Evolutionary conservation across 208 protist species (phyloP).

Genomic region (Crithidia expoeki): DNA sequence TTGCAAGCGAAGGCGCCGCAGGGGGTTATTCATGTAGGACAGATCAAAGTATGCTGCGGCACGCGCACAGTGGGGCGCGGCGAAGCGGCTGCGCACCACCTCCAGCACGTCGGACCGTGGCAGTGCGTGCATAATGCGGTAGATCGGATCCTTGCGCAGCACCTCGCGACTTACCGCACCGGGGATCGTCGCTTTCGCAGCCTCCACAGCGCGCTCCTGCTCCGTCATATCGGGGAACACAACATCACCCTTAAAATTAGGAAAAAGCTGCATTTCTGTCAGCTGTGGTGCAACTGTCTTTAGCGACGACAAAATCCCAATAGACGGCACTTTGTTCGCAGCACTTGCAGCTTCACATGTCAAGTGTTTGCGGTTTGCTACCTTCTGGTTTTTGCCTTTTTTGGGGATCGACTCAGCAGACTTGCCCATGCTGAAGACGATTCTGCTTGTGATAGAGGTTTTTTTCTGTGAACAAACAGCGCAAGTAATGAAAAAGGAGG

Average conservation of each 20-base stretch:
- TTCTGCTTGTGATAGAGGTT: neutral
- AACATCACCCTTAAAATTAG: neutral
- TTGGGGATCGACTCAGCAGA: neutral
- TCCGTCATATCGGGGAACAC: neutral
- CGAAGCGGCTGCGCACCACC: conserved; percentile 77
- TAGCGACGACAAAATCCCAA: neutral
- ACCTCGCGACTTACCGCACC: conserved; percentile 9
- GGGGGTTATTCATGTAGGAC: conserved; percentile 77
- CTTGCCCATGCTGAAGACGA: neutral
- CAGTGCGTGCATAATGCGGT: conserved; percentile 83
- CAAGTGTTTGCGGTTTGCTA: too few species aligned
- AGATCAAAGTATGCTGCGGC: conserved; percentile 76
- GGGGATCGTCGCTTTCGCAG: conserved; percentile 19
- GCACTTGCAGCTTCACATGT: neutral
- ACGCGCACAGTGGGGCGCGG: conserved; percentile 65
- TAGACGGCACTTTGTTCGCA: neutral
- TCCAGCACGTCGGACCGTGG: conserved; percentile 86
- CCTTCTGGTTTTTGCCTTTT: neutral
- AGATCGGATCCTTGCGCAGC: conserved; percentile 67
- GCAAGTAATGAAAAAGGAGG: too few species aligned
- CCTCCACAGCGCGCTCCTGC: conserved; percentile 25
- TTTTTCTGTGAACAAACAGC: too few species aligned
- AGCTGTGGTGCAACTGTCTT: neutral
- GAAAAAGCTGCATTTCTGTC: neutral
- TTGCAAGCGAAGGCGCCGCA: conserved; percentile 81